Evolutionary conservation across 257 asterid genomes (phyloP).

Genomic region (Jaltomata sinuosa): DNA sequence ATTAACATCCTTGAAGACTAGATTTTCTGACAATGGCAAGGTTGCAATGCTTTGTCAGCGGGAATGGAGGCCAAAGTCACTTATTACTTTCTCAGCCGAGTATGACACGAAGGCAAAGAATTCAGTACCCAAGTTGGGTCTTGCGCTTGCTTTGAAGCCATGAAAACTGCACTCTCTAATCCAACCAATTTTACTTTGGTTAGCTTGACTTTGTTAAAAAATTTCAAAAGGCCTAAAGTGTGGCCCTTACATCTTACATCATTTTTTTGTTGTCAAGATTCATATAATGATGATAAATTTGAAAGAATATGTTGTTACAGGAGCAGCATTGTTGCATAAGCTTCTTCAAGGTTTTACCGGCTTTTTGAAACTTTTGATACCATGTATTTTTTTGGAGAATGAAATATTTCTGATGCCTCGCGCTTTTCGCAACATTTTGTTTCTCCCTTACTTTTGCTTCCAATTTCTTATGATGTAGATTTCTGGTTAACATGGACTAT

Average conservation of each 20-base stretch:
- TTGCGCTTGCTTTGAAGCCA: slow-evolving; percentile 67
- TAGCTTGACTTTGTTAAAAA: slow-evolving; percentile 5
- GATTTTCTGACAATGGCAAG: slow-evolving; percentile 61
- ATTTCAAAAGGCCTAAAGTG: slow-evolving; percentile 10
- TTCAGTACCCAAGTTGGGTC: slow-evolving; percentile 54
- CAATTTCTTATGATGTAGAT: background rate
- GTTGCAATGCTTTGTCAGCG: slow-evolving; percentile 59
- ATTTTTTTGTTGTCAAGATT: slow-evolving; percentile 17
- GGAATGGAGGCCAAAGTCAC: slow-evolving; percentile 81
- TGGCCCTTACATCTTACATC: slow-evolving; percentile 9
- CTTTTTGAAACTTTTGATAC: background rate
- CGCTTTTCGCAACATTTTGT: background rate
- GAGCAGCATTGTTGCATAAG: background rate
- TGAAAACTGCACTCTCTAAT: slow-evolving; percentile 26
- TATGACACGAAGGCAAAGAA: slow-evolving; percentile 47
- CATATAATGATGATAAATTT: slow-evolving; percentile 23
- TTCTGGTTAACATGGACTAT: background rate
- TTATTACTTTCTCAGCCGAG: slow-evolving; percentile 70
- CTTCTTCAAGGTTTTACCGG: background rate
- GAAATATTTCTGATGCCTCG: background rate
- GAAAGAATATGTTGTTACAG: slow-evolving; percentile 3
- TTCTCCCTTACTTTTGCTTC: background rate
- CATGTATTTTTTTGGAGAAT: background rate
- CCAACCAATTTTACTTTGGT: slow-evolving; percentile 5
- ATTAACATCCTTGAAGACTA: slow-evolving; percentile 51